Conservation (phyloP, 768 basidiomycete species). For the Kwoniella dendrophila region DNA sequence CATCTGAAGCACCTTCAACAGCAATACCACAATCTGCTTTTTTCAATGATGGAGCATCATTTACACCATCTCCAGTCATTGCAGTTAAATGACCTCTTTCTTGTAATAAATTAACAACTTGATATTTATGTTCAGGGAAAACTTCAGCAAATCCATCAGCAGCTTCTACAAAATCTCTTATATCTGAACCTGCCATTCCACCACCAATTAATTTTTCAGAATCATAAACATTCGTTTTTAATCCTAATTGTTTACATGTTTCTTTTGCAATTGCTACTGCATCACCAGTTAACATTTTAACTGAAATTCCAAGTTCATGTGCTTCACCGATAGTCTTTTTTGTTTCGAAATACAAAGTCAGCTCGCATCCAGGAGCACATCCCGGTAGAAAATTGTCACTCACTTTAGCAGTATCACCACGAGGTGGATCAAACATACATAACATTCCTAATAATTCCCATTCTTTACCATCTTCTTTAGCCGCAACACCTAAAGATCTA, state of each 20-base stretch:
- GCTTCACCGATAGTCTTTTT: constrained; percentile 59
- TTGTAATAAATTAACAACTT: constrained; percentile 53
- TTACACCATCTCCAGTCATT: constrained; percentile 67
- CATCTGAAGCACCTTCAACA: constrained; percentile 65
- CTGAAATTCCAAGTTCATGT: constrained; percentile 58
- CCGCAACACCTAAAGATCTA: constrained; percentile 60
- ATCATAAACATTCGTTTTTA: constrained; percentile 61
- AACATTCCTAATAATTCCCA: constrained; percentile 61
- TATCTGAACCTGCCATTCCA: constrained; percentile 59
- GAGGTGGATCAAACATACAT: constrained; percentile 61
- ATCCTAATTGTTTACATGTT: constrained; percentile 59
- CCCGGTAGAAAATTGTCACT: constrained; percentile 14
- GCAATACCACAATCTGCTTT: constrained; percentile 68
- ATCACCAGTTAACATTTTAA: constrained; percentile 64
- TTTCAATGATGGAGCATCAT: constrained; percentile 65
- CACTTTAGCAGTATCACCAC: constrained; percentile 58
- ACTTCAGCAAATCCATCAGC: constrained; percentile 64
- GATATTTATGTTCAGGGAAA: constrained; percentile 60
- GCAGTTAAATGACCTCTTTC: constrained; percentile 57
- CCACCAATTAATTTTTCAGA: constrained; percentile 60
- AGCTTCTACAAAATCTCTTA: constrained; percentile 60
- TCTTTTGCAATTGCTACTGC: constrained; percentile 62
- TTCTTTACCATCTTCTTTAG: constrained; percentile 58
- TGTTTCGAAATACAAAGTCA: too few species aligned
- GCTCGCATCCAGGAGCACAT: not conserved